Evolutionary conservation across 306 rosid genomes (phyloP).

Genomic region (Vachellia pachyceras): DNA sequence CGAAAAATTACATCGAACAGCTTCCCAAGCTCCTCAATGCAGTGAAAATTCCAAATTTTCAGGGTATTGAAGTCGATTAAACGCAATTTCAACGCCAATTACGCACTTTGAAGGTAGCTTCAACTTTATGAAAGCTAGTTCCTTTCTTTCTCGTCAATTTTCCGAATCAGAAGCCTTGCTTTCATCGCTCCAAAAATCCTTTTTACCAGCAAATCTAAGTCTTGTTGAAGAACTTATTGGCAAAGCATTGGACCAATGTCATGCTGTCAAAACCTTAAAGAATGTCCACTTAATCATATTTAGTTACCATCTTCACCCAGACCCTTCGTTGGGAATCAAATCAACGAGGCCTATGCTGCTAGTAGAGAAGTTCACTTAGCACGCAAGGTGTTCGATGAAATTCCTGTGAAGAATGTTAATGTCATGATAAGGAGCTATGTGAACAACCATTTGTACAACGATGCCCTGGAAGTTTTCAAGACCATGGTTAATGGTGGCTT

Average conservation of each 20-base stretch:
- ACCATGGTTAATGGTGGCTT: neutral
- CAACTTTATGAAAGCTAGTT: neutral
- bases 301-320: neutral
- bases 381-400: neutral
- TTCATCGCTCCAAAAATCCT: neutral
- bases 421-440: conserved; percentile 10
- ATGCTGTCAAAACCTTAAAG: neutral
- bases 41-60: neutral
- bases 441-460: neutral
- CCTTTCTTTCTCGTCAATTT: neutral
- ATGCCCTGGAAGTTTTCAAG: neutral
- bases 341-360: neutral
- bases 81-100: neutral
- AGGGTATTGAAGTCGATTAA: neutral
- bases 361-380: neutral
- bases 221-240: neutral
- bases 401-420: neutral
- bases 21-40: neutral
- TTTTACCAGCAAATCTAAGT: neutral
- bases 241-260: neutral
- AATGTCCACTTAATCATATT: neutral
- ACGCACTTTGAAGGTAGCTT: neutral
- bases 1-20: neutral
- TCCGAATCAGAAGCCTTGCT: neutral
- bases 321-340: neutral